Conservation (phyloP, 2,329 filamentous ascomycete species). For the Fusarium scirpi region DNA sequence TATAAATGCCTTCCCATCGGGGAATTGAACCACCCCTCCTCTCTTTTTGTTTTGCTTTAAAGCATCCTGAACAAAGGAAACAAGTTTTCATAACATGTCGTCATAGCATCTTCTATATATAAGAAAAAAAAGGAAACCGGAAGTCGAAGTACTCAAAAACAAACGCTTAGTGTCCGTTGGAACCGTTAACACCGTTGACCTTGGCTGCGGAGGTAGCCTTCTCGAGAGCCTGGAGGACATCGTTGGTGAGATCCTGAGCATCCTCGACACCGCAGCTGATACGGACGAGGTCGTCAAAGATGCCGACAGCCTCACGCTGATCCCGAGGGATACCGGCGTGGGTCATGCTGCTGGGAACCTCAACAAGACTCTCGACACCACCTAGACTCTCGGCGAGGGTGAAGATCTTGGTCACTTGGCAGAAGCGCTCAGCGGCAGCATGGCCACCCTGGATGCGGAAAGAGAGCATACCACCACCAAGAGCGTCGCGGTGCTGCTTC, state of each 20-base stretch:
- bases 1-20: conserved; percentile 30
- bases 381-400: conserved; percentile 93
- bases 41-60: conserved; percentile 31
- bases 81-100: conserved; percentile 38
- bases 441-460: conserved; percentile 93
- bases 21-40: conserved; percentile 15
- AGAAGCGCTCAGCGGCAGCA: conserved; percentile 89
- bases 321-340: conserved; percentile 94
- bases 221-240: conserved; percentile 86
- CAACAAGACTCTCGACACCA: conserved; percentile 90
- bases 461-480: conserved; percentile 97
- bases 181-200: conserved; percentile 50
- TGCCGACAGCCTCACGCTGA: conserved; percentile 90
- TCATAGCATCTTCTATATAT: conserved; percentile 31
- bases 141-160: conserved; percentile 6
- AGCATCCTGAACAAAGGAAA: conserved; percentile 26
- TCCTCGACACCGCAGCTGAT: conserved; percentile 97
- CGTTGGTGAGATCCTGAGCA: conserved; percentile 81
- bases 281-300: conserved; percentile 93
- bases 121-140: conserved; percentile 6
- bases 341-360: conserved; percentile 96
- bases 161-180: conserved; percentile 43
- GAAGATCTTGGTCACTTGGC: conserved; percentile 88
- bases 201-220: conserved; percentile 67
- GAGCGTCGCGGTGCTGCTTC: conserved; percentile 92